Conservation (phyloP, 371 early-diverging fungal genomes). For the Mortierella sp. region DNA sequence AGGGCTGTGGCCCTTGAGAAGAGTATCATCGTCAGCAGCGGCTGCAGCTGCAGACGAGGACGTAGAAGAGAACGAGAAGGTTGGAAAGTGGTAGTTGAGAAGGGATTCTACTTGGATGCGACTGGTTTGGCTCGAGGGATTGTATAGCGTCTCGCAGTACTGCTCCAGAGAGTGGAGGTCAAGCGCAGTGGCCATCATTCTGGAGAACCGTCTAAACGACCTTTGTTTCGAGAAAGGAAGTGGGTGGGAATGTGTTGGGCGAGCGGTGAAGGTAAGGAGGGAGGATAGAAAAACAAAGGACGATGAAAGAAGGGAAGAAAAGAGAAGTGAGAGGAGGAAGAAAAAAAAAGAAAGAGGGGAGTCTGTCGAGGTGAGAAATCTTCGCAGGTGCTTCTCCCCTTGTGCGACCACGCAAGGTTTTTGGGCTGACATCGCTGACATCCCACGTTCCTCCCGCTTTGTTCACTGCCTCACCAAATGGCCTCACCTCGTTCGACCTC, state of each 20-base stretch:
- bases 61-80: slow-evolving; percentile 62
- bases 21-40: slow-evolving; percentile 45
- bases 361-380: not conserved
- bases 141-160: slow-evolving; percentile 68
- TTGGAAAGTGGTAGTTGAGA: slow-evolving; percentile 86
- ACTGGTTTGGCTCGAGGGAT: slow-evolving; percentile 68
- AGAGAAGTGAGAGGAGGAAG: slow-evolving; percentile 1
- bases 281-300: not conserved
- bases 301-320: not conserved
- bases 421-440: not conserved
- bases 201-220: not conserved
- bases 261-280: no score
- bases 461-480: not conserved
- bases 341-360: slow-evolving; percentile 6
- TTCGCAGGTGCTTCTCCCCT: slow-evolving; percentile 1
- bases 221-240: not conserved
- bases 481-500: not conserved
- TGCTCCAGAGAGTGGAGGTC: slow-evolving; percentile 56
- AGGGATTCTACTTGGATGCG: slow-evolving; percentile 78
- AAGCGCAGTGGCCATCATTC: slow-evolving; percentile 51
- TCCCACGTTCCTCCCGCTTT: slow-evolving; percentile 1
- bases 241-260: not conserved
- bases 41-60: slow-evolving; percentile 12
- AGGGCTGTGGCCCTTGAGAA: slow-evolving; percentile 49
- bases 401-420: slow-evolving; percentile 32